Base-by-base conservation (phyloP, 1,284 basidiomycete genomes). In the Kwoniella shivajii region DNA sequence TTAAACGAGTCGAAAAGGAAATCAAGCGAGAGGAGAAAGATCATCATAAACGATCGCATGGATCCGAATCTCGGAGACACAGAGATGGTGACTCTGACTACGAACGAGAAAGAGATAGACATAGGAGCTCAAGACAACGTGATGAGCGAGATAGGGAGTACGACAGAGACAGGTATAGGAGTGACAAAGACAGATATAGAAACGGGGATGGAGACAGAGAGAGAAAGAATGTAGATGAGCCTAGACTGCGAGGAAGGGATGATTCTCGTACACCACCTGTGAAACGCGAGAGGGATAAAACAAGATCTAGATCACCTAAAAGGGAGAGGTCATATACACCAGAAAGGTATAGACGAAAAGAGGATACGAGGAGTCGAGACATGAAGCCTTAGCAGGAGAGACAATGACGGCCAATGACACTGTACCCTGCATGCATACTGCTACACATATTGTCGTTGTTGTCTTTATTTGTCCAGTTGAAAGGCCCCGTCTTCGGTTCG, bases 1-100 rank as follows among this genome's bases (percentile, higher is more conserved):
- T 67, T 43, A 72, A 71, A 54, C 66, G 71, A 18, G 69, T 64
- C 0, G 76, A 78, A 45, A 65, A 71, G 34, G 71, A 77, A 51
- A 42, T 74, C 16, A 66, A 69, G 52, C 57, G 73, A 24, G 67
- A 72, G 24, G 71, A 72, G 50, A 74, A 71, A 46, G 72, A 74
- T 31, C 26, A n/a, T n/a, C 54, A 63, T 27, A 31, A 31, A 22
- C 44, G 53, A 38, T 26, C 31, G 39, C 51, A 57, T 42, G 37
- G 38, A 38, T 13, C 11, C 6, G 31, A 44, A 58, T 24, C 52
- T 31, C 18, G 59, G 38, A 46, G 54, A 39, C 55, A 41, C 49
- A 49, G 56, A 45, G 54, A 50, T 26, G 50, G 56, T 11, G 59
- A 58, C 31, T 54, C 50, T 20, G 62, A 56, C 5, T 54, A 52